A percentile compares a stretch with the other conserved stretches of the same genome.
Evolutionary conservation across 805 yeast species (phyloP).

Genomic region (Yarrowia sp.): DNA sequence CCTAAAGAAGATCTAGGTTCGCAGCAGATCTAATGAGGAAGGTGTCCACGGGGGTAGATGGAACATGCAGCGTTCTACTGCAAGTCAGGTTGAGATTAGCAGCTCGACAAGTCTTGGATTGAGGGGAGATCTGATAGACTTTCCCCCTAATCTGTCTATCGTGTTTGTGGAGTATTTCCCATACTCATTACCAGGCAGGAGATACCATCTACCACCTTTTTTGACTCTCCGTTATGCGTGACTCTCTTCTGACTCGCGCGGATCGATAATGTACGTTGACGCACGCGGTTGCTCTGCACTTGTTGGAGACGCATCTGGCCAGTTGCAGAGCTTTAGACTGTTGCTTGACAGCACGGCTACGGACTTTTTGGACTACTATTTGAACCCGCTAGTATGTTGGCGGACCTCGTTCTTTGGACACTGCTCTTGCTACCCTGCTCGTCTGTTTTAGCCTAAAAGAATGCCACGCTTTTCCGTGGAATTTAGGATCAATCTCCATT

Average conservation of each 20-base stretch:
- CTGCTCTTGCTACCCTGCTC: background rate
- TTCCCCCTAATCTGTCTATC: too few species aligned
- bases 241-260: background rate
- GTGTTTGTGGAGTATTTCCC: too few species aligned
- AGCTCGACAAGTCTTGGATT: background rate
- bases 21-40: background rate
- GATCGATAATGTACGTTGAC: background rate
- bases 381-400: too few species aligned
- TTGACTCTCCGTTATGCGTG: background rate
- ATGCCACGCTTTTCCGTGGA: background rate
- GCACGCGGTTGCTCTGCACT: background rate
- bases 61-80: background rate
- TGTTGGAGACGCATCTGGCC: too few species aligned
- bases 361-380: too few species aligned
- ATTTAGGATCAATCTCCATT: background rate
- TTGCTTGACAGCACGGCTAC: too few species aligned
- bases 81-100: background rate
- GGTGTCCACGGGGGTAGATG: constrained; percentile 2
- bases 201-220: too few species aligned
- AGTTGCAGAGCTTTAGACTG: too few species aligned
- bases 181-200: too few species aligned
- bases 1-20: constrained; percentile 7
- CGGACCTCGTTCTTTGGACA: background rate
- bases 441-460: background rate
- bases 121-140: background rate